Evolutionary conservation across 1,284 basidiomycete genomes (phyloP).

Genomic region (Schizophyllum amplum): DNA sequence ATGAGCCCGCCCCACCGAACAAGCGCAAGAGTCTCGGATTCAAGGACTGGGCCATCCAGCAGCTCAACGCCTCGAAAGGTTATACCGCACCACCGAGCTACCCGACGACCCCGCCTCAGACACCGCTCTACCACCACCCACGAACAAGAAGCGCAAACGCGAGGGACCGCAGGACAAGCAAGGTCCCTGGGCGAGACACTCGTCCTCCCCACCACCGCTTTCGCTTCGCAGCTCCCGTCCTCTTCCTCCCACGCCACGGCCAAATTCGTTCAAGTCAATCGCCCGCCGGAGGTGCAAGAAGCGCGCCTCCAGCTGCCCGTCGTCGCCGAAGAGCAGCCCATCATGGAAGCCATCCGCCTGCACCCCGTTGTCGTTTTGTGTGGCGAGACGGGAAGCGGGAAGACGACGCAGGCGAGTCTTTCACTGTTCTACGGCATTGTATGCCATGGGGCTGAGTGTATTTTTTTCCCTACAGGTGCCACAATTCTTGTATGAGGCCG

Average conservation of each 20-base stretch:
- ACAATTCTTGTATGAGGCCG: conserved; percentile 95
- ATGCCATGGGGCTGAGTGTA: too few relatives aligned
- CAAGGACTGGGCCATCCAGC: conserved; percentile 81
- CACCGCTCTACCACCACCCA: conserved; percentile 21
- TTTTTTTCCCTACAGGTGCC: conserved; percentile 43
- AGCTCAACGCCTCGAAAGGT: conserved; percentile 54
- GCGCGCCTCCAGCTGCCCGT: conserved; percentile 82
- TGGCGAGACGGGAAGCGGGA: conserved; percentile 97
- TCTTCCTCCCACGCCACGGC: conserved; percentile 7
- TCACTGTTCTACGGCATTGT: too few relatives aligned
- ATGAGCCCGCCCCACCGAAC: conserved; percentile 7
- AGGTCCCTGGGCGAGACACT: conserved; percentile 66
- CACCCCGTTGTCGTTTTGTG: conserved; percentile 90
- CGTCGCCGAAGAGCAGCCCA: conserved; percentile 87
- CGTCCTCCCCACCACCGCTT: conserved; percentile 50
- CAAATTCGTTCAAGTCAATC: conserved; percentile 55
- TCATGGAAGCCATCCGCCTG: conserved; percentile 87
- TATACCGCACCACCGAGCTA: conserved; percentile 22
- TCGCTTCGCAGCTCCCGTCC: conserved; percentile 45
- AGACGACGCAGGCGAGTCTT: conserved; percentile 73
- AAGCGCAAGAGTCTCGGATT: conserved; percentile 41
- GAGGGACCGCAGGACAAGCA: not conserved
- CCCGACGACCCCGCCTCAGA: conserved; percentile 1
- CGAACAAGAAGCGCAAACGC: conserved; percentile 28
- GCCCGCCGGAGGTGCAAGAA: conserved; percentile 72